Evolutionary conservation across 352 stramenopile genomes (phyloP).

Genomic region (Phytophthora foliorum): DNA sequence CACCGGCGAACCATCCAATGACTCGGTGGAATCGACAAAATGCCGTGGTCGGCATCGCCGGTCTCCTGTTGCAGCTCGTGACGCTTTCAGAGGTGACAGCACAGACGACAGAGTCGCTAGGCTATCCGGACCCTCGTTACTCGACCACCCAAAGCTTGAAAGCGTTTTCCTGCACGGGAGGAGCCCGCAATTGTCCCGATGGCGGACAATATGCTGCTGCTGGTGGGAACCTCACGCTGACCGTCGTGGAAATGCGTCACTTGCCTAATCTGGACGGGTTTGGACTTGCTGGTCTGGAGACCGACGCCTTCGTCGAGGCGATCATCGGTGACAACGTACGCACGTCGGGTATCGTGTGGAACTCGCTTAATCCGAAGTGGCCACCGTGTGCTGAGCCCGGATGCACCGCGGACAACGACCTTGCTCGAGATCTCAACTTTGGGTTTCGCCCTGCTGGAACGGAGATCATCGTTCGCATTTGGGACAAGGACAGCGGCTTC

Average conservation of each 20-base stretch:
- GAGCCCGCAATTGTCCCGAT: constrained; percentile 72
- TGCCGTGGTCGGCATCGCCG: constrained; percentile 7
- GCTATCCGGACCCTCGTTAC: constrained; percentile 75
- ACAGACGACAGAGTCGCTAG: constrained; percentile 69
- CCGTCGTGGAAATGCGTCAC: constrained; percentile 87
- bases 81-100: constrained; percentile 9
- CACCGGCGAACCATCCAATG: constrained; percentile 26
- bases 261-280: constrained; percentile 87
- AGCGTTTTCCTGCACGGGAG: constrained; percentile 80
- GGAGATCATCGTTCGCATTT: constrained; percentile 72
- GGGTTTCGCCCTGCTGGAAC: constrained; percentile 87
- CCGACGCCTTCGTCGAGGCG: constrained; percentile 83
- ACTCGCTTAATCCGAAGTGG: constrained; percentile 87
- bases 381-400: constrained; percentile 51
- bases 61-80: constrained; percentile 16
- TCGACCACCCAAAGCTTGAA: constrained; percentile 56
- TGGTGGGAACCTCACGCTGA: constrained; percentile 90
- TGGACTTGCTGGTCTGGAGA: constrained; percentile 65
- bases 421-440: constrained; percentile 82
- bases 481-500: constrained; percentile 86
- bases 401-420: constrained; percentile 59
- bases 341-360: constrained; percentile 67
- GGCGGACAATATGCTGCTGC: constrained; percentile 74
- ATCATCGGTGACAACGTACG: constrained; percentile 79
- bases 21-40: constrained; percentile 29